Evolutionary conservation across 2,329 filamentous ascomycete genomes (phyloP), one percentile per base, ranked within the genome.

Genomic region (Diaporthe velutina): DNA sequence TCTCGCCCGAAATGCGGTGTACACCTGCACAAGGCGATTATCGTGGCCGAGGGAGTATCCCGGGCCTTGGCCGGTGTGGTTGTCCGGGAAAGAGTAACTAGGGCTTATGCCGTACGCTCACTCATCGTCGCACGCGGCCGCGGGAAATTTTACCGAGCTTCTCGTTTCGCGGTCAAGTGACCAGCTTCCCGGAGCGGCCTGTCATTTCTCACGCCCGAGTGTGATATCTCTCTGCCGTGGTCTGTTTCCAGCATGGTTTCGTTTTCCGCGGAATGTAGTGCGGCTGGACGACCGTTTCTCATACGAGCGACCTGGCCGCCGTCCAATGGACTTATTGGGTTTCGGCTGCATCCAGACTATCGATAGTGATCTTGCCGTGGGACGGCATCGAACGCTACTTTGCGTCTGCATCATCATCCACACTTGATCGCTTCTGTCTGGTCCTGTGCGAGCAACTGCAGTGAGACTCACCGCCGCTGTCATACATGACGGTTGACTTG

Each of bases 1-100:
- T 45, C 70, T 64, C 70, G 60, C 70, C 70, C 70, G 70, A 55
- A 48, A 72, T 72, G 70, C 55, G 70, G 70, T 71, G 70, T 52
- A 61, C n/a, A 19, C 33, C 57, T 72, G 70, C 70, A 72, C 45
- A 15, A 13, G 28, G 15, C 25, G 25, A 54, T 64, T 72, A 28
- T 72, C 57, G 70, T 64, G 57, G 40, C 42, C 70, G 54, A 72
- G 33, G 40, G 45, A 25, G 64, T 38, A 50, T 52, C 42, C 64
- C 64, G 64, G 45, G 45, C n/a, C 64, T 40, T 35, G 22, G 45
- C 22, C 45, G 64, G 30, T 67, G 22, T 38, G 45, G 45, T 64
- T 15, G 22, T 52, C 45, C 64, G 64, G 45, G n/a, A 52, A 68
- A 64, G 28, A 52, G 33, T 28, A n/a, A 54, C 64, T 68, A 68